These are phyloP conservation scores for Fusarium tricinctum DNA, from an alignment of 2,329 filamentous ascomycete species.

Conservation along the genomic window DNA sequence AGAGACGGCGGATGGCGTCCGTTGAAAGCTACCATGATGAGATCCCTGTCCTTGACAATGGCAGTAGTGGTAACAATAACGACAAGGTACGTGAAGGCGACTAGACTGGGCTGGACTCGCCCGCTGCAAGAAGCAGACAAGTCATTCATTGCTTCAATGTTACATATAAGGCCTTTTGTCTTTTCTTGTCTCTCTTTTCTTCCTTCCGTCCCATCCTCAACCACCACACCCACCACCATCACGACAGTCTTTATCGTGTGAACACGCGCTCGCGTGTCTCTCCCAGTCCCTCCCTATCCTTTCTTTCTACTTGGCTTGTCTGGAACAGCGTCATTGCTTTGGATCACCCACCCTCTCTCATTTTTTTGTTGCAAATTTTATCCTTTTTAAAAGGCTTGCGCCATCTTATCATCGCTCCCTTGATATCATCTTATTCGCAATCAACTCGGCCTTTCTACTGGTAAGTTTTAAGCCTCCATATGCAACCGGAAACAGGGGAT, in stretches of 20 bases:
- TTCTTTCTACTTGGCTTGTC: slow-evolving; percentile 28
- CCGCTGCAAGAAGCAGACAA: not conserved
- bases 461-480: slow-evolving; percentile 36
- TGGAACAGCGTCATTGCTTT: slow-evolving; percentile 36
- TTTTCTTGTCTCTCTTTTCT: slow-evolving; percentile 20
- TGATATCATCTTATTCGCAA: slow-evolving; percentile 1
- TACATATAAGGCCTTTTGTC: slow-evolving; percentile 27
- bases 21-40: slow-evolving; percentile 31
- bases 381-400: slow-evolving; percentile 5
- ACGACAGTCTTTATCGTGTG: slow-evolving; percentile 45
- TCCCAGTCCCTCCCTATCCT: slow-evolving; percentile 33
- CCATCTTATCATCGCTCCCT: slow-evolving; percentile 30
- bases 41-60: slow-evolving; percentile 38
- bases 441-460: slow-evolving; percentile 21
- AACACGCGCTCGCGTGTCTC: slow-evolving; percentile 47
- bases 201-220: slow-evolving; percentile 15
- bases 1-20: slow-evolving; percentile 34
- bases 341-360: slow-evolving; percentile 27
- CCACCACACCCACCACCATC: slow-evolving; percentile 26
- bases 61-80: slow-evolving; percentile 9
- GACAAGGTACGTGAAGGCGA: slow-evolving; percentile 29
- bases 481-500: slow-evolving; percentile 21
- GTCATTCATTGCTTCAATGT: slow-evolving; percentile 11
- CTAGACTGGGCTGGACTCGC: not conserved
- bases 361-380: slow-evolving; percentile 16